phyloP scores from a whole-genome alignment of 257 asterid genomes.

The Gentiana straminea region DNA sequence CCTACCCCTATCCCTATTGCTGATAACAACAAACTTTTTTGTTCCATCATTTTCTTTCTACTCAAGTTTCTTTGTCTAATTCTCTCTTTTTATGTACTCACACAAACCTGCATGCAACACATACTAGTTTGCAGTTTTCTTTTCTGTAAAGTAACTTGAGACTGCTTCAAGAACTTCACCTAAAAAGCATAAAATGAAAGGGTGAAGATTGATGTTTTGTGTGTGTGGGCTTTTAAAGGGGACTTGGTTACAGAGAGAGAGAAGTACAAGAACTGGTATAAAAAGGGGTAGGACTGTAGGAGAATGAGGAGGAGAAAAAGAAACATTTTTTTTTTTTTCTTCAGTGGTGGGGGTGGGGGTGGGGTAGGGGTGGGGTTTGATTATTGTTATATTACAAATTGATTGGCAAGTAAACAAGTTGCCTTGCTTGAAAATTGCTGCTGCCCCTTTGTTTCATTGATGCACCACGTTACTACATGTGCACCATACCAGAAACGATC shows the following conservation, averaged over 20 bases:
- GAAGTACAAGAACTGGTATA: too few species aligned
- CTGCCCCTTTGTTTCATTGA: background rate
- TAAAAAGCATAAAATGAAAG: too few species aligned
- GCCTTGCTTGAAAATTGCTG: slow-evolving; percentile 5
- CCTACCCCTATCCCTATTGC: slow-evolving; percentile 93
- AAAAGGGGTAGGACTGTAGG: too few species aligned
- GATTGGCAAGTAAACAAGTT: slow-evolving; percentile 23
- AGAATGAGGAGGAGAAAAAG: background rate
- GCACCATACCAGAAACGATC: background rate
- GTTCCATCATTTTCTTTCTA: slow-evolving; percentile 49
- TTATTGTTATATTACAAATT: slow-evolving; percentile 1
- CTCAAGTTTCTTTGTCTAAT: background rate
- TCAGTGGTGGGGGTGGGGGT: too few species aligned
- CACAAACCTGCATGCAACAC: background rate
- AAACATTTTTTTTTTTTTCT: background rate
- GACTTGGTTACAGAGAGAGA: too few species aligned
- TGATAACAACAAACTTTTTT: slow-evolving; percentile 63
- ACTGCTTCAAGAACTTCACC: background rate
- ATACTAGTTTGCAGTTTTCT: background rate
- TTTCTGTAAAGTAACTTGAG: background rate
- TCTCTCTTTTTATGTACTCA: background rate
- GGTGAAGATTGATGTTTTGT: too few species aligned
- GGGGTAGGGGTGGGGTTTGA: slow-evolving; percentile 15
- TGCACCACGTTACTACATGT: background rate
- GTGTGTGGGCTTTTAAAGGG: too few species aligned